These are phyloP conservation scores for Trichoderma atrobrunneum DNA, from an alignment of 2,329 filamentous ascomycete genomes.

Conservation along the genomic window DNA sequence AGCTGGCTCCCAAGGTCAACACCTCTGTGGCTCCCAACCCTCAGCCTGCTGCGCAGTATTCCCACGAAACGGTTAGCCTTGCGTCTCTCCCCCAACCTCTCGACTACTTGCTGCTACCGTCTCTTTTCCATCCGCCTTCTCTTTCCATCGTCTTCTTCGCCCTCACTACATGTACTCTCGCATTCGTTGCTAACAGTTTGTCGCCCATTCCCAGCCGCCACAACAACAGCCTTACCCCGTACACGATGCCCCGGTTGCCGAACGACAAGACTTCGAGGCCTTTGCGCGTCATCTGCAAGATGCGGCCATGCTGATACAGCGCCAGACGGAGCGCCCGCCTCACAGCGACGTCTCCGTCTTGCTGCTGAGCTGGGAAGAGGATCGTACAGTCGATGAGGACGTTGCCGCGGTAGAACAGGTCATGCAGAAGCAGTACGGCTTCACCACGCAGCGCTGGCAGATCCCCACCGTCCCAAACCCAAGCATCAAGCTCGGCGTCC, in stretches of 20 bases:
- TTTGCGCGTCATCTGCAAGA: slow-evolving; percentile 67
- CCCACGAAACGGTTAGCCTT: slow-evolving; percentile 37
- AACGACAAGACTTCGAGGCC: slow-evolving; percentile 63
- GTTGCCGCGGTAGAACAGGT: slow-evolving; percentile 54
- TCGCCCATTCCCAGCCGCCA: slow-evolving; percentile 21
- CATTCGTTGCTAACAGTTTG: background rate
- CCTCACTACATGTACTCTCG: background rate
- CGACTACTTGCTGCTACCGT: background rate
- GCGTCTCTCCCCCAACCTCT: slow-evolving; percentile 3
- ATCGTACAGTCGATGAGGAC: slow-evolving; percentile 52
- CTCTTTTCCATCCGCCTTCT: background rate
- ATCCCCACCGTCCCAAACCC: slow-evolving; percentile 60
- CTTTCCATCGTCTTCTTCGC: background rate
- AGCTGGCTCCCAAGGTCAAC: slow-evolving; percentile 43
- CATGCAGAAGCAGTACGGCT: slow-evolving; percentile 59
- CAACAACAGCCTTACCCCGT: slow-evolving; percentile 35
- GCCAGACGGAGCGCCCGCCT: slow-evolving; percentile 56
- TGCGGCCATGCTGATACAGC: slow-evolving; percentile 65
- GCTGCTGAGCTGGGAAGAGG: slow-evolving; percentile 61
- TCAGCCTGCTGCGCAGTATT: slow-evolving; percentile 32
- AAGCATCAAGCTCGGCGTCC: slow-evolving; percentile 59
- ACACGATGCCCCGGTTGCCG: slow-evolving; percentile 41
- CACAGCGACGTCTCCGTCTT: slow-evolving; percentile 60
- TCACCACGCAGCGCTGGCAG: slow-evolving; percentile 57
- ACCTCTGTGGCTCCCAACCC: slow-evolving; percentile 32